These are phyloP conservation scores for Claviceps sp. DNA, from an alignment of 2,329 filamentous ascomycete genomes.

Conservation along the genomic window DNA sequence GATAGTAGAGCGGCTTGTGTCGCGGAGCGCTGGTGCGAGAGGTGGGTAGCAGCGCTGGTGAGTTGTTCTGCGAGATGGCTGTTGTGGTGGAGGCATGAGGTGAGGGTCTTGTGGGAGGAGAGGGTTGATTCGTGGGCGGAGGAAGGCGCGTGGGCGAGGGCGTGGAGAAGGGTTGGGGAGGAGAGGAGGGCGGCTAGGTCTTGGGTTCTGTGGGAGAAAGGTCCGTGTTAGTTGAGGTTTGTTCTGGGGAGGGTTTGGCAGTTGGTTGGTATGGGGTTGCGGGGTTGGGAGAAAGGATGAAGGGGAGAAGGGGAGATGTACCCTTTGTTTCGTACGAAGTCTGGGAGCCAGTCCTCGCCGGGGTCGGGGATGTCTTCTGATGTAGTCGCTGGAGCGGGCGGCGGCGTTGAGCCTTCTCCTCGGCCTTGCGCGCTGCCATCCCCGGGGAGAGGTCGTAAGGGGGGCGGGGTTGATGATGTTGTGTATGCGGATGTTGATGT, in stretches of 20 bases:
- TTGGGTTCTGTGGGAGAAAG: slow-evolving; percentile 45
- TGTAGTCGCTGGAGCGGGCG: slow-evolving; percentile 6
- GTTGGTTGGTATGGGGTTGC: no score
- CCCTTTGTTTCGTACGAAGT: slow-evolving; percentile 68
- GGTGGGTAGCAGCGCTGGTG: slow-evolving; percentile 41
- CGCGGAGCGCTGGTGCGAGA: slow-evolving; percentile 48
- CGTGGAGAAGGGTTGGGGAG: slow-evolving; percentile 51
- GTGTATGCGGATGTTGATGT: slow-evolving; percentile 36
- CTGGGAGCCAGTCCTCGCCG: slow-evolving; percentile 66
- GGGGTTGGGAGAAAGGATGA: no score
- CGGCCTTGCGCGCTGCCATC: slow-evolving; percentile 4
- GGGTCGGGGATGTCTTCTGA: slow-evolving; percentile 35
- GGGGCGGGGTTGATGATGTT: slow-evolving; percentile 19
- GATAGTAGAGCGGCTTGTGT: slow-evolving; percentile 73
- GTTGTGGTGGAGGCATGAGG: slow-evolving; percentile 56
- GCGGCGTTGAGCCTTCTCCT: slow-evolving; percentile 11
- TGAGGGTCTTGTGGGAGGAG: slow-evolving; percentile 50
- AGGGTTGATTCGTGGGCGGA: slow-evolving; percentile 61
- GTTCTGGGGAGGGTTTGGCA: neutral
- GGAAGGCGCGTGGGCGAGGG: slow-evolving; percentile 54
- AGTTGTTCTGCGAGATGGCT: slow-evolving; percentile 53
- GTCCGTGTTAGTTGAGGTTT: slow-evolving; percentile 1
- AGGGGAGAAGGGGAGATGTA: slow-evolving; percentile 27
- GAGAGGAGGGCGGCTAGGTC: slow-evolving; percentile 61
- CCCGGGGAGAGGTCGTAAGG: slow-evolving; percentile 1